Evolutionary conservation across 2,329 filamentous ascomycete species (phyloP).

Genomic region (Aspergillus neoniger): DNA sequence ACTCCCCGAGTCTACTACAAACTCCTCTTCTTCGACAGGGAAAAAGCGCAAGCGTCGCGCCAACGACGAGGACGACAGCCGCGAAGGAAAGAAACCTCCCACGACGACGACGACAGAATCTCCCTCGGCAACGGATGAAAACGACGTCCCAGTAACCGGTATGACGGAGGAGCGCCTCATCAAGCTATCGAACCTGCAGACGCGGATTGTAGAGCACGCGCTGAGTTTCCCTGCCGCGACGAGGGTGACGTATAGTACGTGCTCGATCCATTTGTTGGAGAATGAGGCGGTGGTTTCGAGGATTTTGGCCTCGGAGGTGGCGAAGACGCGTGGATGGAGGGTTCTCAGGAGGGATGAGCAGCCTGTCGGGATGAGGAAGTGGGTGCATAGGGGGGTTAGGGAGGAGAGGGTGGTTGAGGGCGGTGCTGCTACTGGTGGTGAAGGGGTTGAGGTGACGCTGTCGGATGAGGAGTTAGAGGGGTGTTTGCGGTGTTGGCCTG

Average conservation of each 20-base stretch:
- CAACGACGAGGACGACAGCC: slow-evolving; percentile 19
- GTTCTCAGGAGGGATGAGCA: slow-evolving; percentile 73
- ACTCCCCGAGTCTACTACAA: slow-evolving; percentile 49
- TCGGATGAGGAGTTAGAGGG: slow-evolving; percentile 61
- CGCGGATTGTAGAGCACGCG: slow-evolving; percentile 78
- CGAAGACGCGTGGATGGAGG: slow-evolving; percentile 70
- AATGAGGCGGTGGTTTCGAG: slow-evolving; percentile 82
- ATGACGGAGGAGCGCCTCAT: slow-evolving; percentile 65
- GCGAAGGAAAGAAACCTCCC: background rate
- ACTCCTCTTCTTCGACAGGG: slow-evolving; percentile 12
- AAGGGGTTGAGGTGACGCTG: slow-evolving; percentile 29
- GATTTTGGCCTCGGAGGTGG: slow-evolving; percentile 68
- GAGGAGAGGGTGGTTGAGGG: slow-evolving; percentile 38
- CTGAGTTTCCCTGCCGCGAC: slow-evolving; percentile 74
- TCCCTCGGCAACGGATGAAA: slow-evolving; percentile 38
- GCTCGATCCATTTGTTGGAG: slow-evolving; percentile 82
- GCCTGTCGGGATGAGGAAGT: slow-evolving; percentile 71
- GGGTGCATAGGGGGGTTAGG: slow-evolving; percentile 66
- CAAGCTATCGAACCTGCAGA: slow-evolving; percentile 78
- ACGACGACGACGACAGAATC: background rate
- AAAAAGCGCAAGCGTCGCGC: slow-evolving; percentile 49
- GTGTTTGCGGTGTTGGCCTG: slow-evolving; percentile 80
- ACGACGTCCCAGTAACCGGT: slow-evolving; percentile 33
- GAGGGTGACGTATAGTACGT: slow-evolving; percentile 89
- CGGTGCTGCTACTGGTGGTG: slow-evolving; percentile 12